Evolutionary conservation across 257 asterid genomes (phyloP).

Genomic region (Lycium ferocissimum): DNA sequence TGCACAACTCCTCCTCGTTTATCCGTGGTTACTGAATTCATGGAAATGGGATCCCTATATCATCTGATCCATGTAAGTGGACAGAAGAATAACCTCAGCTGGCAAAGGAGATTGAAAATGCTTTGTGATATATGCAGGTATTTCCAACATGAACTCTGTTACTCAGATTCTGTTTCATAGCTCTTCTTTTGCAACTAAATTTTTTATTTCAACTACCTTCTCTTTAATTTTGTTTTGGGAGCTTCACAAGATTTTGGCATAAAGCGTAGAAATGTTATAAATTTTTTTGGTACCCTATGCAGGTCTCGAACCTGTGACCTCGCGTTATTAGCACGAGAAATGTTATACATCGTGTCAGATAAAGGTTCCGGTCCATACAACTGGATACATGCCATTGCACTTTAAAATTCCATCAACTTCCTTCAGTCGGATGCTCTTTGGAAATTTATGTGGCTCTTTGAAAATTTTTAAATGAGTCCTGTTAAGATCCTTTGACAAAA

Average conservation of each 20-base stretch:
- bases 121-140: slow-evolving; percentile 93
- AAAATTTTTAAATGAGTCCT: slow-evolving; percentile 22
- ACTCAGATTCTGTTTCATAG: slow-evolving; percentile 13
- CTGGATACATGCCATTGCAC: not conserved
- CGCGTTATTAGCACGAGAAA: not conserved
- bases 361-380: slow-evolving; percentile 10
- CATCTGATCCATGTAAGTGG: slow-evolving; percentile 85
- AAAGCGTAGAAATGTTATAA: slow-evolving; percentile 3
- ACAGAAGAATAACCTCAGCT: slow-evolving; percentile 86
- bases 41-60: slow-evolving; percentile 95
- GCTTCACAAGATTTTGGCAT: not conserved
- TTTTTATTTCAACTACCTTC: not conserved
- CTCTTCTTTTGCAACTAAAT: not conserved
- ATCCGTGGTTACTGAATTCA: slow-evolving; percentile 83
- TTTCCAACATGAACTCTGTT: slow-evolving; percentile 23
- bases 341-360: not conserved
- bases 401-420: not conserved
- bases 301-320: too few species aligned
- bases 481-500: slow-evolving; percentile 7
- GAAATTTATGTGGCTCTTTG: slow-evolving; percentile 8
- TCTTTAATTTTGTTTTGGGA: not conserved
- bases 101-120: slow-evolving; percentile 86
- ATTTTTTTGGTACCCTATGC: too few species aligned
- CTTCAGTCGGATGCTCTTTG: not conserved
- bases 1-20: slow-evolving; percentile 90